phyloP scores from a whole-genome alignment of 805 yeast species.

The Candida ponderosae region DNA sequence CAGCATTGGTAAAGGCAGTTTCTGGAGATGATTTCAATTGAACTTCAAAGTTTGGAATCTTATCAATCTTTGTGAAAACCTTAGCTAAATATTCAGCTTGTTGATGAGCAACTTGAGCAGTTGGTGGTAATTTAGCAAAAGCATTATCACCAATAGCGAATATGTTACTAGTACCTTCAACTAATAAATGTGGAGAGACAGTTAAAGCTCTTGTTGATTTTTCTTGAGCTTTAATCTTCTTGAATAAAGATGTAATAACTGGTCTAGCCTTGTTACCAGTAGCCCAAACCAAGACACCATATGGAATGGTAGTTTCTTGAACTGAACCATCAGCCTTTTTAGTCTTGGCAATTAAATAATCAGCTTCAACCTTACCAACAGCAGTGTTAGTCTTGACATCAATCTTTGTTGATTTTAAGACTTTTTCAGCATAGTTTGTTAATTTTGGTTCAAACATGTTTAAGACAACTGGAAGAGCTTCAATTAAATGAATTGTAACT shows the following conservation, averaged over 20 bases:
- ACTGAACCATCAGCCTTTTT: conserved; percentile 67
- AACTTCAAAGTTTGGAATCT: conserved; percentile 29
- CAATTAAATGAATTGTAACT: conserved; percentile 78
- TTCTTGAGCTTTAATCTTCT: conserved; percentile 69
- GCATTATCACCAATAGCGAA: conserved; percentile 95
- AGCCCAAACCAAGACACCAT: conserved; percentile 94
- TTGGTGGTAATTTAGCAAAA: conserved; percentile 82
- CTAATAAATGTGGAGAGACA: conserved; percentile 70
- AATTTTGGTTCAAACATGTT: conserved; percentile 38
- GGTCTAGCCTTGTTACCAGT: conserved; percentile 90
- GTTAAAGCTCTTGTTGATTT: conserved; percentile 82
- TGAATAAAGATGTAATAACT: conserved; percentile 56
- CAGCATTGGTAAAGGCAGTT: conserved; percentile 35
- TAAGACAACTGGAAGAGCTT: conserved; percentile 85
- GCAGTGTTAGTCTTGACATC: conserved; percentile 78
- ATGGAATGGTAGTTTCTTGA: conserved; percentile 55
- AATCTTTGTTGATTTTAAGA: conserved; percentile 45
- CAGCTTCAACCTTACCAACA: conserved; percentile 78
- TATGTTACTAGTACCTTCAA: conserved; percentile 75
- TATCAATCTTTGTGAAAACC: conserved; percentile 53
- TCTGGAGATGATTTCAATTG: conserved; percentile 24
- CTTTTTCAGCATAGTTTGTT: conserved; percentile 35
- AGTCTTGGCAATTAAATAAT: conserved; percentile 62
- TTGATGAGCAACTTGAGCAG: conserved; percentile 96
- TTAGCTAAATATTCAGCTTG: conserved; percentile 77